Evolutionary conservation across 176 grass and related monocot species (phyloP), one percentile per base, ranked within the genome.

Genomic region (Tillandsia leiboldiana): DNA sequence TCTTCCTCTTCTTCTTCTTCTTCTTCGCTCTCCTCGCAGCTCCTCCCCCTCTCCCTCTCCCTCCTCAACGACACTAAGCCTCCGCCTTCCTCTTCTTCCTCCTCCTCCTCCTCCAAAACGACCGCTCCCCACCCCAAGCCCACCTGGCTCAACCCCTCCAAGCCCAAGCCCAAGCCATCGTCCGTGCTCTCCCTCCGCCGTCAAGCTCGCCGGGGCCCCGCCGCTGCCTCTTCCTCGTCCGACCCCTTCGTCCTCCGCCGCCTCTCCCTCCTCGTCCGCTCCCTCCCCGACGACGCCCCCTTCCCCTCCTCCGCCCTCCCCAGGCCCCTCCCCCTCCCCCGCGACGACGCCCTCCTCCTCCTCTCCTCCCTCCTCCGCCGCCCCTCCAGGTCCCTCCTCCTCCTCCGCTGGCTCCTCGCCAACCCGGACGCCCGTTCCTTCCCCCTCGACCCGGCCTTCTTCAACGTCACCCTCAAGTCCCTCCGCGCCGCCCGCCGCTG

Each of bases 401-500:
- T 92, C 79, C 71, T 92, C 26, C 2, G 15, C 63, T 97, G 80
- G 81, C 71, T 87, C 72, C 77, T 77, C 18, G 33, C 75, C 52
- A 6, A 42, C 33, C 70, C 54, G 80, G 77, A 71, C 29, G 54
- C 9, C 7, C 11, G 0, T 11, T 51, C 76, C 33, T 79, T 84
- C 68, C 54, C 64, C 24, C 14, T 85, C 29, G 83, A 87, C 65
- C 85, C 93, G 73, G 92, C 90, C 78, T 74, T 92, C 86, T 90
- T 85, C 84, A 97, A 97, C 67, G 79, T 97, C 71, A 72, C 81
- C 49, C 73, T 97, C 73, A 97, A 97, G 50, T 97, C 89, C 0
- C 79, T 92, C 26, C 86, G 86, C 68, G 67, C 83, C 58, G 84
- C 59, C 22, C 74, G 82, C 71, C 86, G 85, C 51, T 92, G 89